Conservation (phyloP, 306 rosid genomes). For the Rubus parviflorus region DNA sequence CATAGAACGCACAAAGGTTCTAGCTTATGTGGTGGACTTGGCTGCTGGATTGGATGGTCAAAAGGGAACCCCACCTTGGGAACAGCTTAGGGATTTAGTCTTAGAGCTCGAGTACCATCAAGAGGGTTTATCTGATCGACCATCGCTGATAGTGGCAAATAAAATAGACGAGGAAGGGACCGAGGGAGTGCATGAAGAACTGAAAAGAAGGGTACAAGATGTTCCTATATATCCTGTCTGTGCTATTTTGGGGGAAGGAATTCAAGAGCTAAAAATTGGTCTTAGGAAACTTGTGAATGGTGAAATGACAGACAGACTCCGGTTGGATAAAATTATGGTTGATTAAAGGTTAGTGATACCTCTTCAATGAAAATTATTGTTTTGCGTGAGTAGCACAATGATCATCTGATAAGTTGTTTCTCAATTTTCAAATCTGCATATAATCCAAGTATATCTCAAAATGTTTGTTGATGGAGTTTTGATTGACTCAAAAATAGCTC, state of each 20-base stretch:
- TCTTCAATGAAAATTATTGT: background rate
- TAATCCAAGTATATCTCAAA: background rate
- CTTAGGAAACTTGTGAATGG: constrained; percentile 78
- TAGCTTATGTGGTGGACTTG: constrained; percentile 85
- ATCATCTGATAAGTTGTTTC: background rate
- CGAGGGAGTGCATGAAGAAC: constrained; percentile 56
- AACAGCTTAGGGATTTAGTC: constrained; percentile 71
- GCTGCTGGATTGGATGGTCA: constrained; percentile 73
- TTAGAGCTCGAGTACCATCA: constrained; percentile 86
- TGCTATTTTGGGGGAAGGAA: constrained; percentile 87
- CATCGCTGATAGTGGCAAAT: constrained; percentile 84
- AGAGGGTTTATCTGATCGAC: constrained; percentile 70
- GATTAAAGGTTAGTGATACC: constrained; percentile 37
- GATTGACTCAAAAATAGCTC: background rate
- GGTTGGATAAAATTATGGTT: constrained; percentile 54
- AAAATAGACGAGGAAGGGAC: constrained; percentile 92
- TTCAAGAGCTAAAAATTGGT: constrained; percentile 69
- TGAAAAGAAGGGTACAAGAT: constrained; percentile 64
- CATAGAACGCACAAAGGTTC: constrained; percentile 87
- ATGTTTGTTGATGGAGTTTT: background rate
- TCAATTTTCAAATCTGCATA: background rate
- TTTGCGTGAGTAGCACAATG: background rate
- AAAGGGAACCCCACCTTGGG: constrained; percentile 90
- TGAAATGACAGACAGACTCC: constrained; percentile 48
- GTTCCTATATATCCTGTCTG: constrained; percentile 78